Evolutionary conservation across 257 asterid species (phyloP), one percentile per base, ranked within the genome.

Genomic region (Lantana camara): DNA sequence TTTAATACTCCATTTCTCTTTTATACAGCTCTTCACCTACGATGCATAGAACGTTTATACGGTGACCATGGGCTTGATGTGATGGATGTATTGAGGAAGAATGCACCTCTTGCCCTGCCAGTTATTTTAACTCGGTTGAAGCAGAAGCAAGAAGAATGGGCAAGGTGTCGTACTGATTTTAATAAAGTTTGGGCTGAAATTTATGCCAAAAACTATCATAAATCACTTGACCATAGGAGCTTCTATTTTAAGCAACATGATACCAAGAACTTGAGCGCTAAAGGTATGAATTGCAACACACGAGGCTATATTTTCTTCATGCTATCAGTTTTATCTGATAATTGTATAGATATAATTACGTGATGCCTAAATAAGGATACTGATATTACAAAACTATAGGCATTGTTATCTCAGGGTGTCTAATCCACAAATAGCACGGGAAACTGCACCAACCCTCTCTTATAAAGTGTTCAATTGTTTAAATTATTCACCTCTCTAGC

Each of bases 61-160:
- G 99, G 96, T 72, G 99, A 94, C 80, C 99, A 94, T 59, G 99
- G 99, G 71, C 97, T 88, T 71, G 99, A 94, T 68, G 97, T 94
- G 51, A 75, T 90, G 90, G 96, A 94, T 80, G 86, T 94, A 50
- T 79, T 94, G 70, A 80, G 86, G 80, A 88, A 81, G 80, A 94
- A 80, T 79, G 89, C 93, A 6, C 75, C 90, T 58, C 85, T 84
- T 76, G 86, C 96, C 38, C 80, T 90, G 79, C 95, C 97, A 29
- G 95, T 94, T 68, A 84, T 94, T 64, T 77, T 94, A 58, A 83
- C 93, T 64, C 93, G 99, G 58, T 82, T 94, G 79, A 94, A 84
- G 81, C 99, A 90, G 84, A 94, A 94, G 69, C 91, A 88, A 75
- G 96, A 88, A 81, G 99, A 94, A 75, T 94, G 96, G 99, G 79